Evolutionary conservation across 2,329 filamentous ascomycete genomes (phyloP).

Genomic region (Aurifilum marmelostoma): DNA sequence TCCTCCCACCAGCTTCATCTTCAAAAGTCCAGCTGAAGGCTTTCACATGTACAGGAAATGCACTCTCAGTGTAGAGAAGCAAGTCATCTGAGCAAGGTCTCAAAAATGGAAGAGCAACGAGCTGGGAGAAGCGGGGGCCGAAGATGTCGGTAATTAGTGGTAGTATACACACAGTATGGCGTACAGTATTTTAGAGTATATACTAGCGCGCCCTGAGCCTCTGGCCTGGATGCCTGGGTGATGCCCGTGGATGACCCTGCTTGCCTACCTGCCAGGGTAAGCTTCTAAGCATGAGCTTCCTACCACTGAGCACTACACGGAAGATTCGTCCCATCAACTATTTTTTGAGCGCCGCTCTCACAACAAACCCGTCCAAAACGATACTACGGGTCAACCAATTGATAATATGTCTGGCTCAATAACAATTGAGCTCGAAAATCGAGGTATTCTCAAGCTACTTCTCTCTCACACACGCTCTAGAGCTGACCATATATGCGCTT

Average conservation of each 20-base stretch:
- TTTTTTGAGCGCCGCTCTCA: no score
- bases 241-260: background rate
- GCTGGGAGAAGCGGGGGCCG: no score
- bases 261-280: background rate
- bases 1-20: background rate
- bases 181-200: background rate
- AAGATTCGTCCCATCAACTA: background rate
- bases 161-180: background rate
- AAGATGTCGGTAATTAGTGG: no score
- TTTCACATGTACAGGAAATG: no score
- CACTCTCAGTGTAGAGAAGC: background rate
- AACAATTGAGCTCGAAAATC: slow-evolving; percentile 22
- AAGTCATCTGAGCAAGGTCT: no score
- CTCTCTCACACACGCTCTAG: background rate
- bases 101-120: no score
- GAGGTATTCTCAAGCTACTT: background rate
- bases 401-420: slow-evolving; percentile 24
- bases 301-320: no score
- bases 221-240: background rate
- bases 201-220: background rate
- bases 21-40: background rate
- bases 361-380: no score
- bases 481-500: background rate
- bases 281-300: background rate
- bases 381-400: background rate